Evolutionary conservation across 140 eudicot genomes (phyloP), one percentile per base, ranked within the genome.

Genomic region (Erigeron philadelphicus): DNA sequence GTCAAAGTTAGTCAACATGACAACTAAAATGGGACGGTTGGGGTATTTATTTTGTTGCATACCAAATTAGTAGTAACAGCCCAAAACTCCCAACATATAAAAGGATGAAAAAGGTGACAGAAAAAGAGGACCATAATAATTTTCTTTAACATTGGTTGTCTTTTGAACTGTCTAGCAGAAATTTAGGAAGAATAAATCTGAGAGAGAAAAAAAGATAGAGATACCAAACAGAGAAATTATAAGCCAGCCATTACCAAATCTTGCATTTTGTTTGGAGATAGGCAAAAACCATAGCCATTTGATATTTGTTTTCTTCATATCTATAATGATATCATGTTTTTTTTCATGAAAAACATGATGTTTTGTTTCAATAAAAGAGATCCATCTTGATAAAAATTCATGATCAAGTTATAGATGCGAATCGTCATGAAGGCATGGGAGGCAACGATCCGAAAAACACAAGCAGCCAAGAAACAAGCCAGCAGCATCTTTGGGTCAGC

Each of bases 401-500:
- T 77, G 81, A 77, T 31, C 72, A 71, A 12, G 17, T 63, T 19
- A 7, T 68, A 42, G 58, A 48, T 61, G 46, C 10, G 16, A 16
- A 31, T 25, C 66, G 88, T 74, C 75, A 93, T 93, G 90, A 93
- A 86, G 95, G 98, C 98, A 56, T 93, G 98, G 98, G 98, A 88
- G 73, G 93, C 96, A 53, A 89, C 98, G 0, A 84, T 92, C 38
- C 82, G 95, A 4, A 93, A 83, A 80, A 93, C 98, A 58, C 98
- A 93, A 66, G 83, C 80, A 0, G 96, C 83, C 1, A 86, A 81
- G 75, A 89, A 90, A 55, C 81, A 95, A 74, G 98, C 96, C 69
- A 90, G 85, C 83, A 86, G 85, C 55, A 81, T 93, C 6, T 92
- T 93, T 12, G 98, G 98, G 8, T 84, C 95, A 40, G 84, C 79